phyloP scores from a whole-genome alignment of 2,329 filamentous ascomycete species.

The Hypoxylon sp. region DNA sequence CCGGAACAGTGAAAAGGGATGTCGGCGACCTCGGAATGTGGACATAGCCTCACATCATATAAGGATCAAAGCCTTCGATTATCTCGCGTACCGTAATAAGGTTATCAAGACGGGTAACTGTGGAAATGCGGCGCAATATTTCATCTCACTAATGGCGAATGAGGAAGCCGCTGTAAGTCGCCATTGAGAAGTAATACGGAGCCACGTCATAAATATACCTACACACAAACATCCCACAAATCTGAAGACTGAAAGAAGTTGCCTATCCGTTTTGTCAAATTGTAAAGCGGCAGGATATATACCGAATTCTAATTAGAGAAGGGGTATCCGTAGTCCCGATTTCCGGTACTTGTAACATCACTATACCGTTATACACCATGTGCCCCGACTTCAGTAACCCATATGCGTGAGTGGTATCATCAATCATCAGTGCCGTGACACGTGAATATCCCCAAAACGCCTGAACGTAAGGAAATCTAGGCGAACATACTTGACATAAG shows the following conservation, averaged over 20 bases:
- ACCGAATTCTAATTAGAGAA: constrained; percentile 28
- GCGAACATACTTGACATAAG: constrained; percentile 1
- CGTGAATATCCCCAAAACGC: constrained; percentile 29
- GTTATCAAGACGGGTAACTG: background rate
- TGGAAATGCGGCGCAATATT: background rate
- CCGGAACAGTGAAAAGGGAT: background rate
- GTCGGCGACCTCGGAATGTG: background rate
- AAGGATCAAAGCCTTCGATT: background rate
- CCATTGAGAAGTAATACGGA: background rate
- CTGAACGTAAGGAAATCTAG: constrained; percentile 14
- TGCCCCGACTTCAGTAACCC: constrained; percentile 6
- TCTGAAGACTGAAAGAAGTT: constrained; percentile 1
- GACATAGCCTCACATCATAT: background rate
- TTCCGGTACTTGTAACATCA: constrained; percentile 20
- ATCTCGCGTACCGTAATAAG: background rate
- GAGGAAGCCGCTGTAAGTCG: background rate
- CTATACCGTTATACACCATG: constrained; percentile 20
- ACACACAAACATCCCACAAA: constrained; percentile 9
- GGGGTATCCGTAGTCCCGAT: constrained; percentile 43
- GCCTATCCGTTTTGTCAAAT: background rate
- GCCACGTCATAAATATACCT: background rate
- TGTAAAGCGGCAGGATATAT: constrained; percentile 10
- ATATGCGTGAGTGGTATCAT: constrained; percentile 44
- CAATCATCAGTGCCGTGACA: constrained; percentile 33
- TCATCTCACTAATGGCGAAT: background rate